These are phyloP conservation scores for Kalmanozyma brasiliensis DNA, from an alignment of 1,284 basidiomycete species.

Conservation along the genomic window DNA sequence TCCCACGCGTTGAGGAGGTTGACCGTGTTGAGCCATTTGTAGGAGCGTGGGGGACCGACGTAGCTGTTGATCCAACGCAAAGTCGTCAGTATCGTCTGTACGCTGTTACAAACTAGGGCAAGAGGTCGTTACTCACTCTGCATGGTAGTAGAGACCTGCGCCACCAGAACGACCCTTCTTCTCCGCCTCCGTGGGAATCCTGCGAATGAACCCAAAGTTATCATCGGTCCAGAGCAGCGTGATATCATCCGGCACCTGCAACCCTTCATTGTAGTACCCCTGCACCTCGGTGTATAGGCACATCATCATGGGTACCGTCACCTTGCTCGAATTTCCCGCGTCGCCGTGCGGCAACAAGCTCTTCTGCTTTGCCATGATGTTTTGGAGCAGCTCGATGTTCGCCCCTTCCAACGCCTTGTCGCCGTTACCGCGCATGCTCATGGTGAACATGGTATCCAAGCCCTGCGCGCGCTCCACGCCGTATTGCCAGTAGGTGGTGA, in stretches of 20 bases:
- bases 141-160: slow-evolving; percentile 78
- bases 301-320: slow-evolving; percentile 75
- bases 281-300: slow-evolving; percentile 76
- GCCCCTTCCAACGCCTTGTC: slow-evolving; percentile 63
- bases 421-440: slow-evolving; percentile 77
- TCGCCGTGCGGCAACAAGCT: slow-evolving; percentile 70
- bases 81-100: no score
- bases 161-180: slow-evolving; percentile 73
- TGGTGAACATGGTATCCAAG: slow-evolving; percentile 75
- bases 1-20: slow-evolving; percentile 52
- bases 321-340: slow-evolving; percentile 72
- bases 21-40: slow-evolving; percentile 69
- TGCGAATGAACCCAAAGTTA: slow-evolving; percentile 67
- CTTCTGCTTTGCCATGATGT: slow-evolving; percentile 75
- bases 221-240: slow-evolving; percentile 70
- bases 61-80: slow-evolving; percentile 38
- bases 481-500: slow-evolving; percentile 74
- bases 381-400: slow-evolving; percentile 30
- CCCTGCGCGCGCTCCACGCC: slow-evolving; percentile 74
- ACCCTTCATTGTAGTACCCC: slow-evolving; percentile 75
- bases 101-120: no score
- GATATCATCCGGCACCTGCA: slow-evolving; percentile 66
- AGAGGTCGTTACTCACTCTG: slow-evolving; percentile 7
- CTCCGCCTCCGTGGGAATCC: slow-evolving; percentile 71
- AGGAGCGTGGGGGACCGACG: slow-evolving; percentile 68